phyloP scores from a whole-genome alignment of 768 basidiomycete genomes.

The Mrakia blollopis region DNA sequence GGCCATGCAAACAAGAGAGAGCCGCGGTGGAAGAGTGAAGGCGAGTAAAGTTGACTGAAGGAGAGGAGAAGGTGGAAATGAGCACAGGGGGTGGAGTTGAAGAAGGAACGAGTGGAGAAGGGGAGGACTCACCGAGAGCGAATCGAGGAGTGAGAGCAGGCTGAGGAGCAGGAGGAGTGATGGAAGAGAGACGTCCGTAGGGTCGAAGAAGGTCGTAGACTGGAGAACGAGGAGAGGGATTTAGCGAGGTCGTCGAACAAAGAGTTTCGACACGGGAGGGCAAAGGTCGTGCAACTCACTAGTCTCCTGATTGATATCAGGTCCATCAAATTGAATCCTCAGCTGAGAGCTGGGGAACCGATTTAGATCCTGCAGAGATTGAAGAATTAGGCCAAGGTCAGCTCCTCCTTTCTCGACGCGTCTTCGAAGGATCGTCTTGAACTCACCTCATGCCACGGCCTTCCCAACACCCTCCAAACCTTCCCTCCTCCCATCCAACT shows the following conservation, averaged over 20 bases:
- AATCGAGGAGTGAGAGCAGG: conserved; percentile 26
- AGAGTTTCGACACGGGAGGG: background rate
- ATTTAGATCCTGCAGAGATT: conserved; percentile 66
- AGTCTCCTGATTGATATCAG: conserved; percentile 71
- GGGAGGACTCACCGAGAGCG: background rate
- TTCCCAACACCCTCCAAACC: conserved; percentile 27
- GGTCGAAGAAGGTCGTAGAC: conserved; percentile 19
- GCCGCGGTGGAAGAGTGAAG: conserved; percentile 19
- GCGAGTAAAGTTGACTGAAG: conserved; percentile 18
- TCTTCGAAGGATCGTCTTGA: background rate
- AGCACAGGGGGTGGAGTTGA: background rate
- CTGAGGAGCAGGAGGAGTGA: conserved; percentile 28
- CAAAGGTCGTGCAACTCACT: background rate
- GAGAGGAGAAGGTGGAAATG: background rate
- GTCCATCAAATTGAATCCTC: conserved; percentile 79
- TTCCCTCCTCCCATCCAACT: conserved; percentile 12
- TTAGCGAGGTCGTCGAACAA: background rate
- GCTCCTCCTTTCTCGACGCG: background rate
- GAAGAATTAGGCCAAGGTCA: background rate
- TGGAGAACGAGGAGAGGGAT: background rate
- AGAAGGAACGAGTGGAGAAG: background rate
- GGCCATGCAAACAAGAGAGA: conserved; percentile 27
- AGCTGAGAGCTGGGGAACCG: conserved; percentile 69
- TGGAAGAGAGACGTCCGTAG: conserved; percentile 24
- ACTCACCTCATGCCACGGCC: conserved; percentile 28